phyloP scores from a whole-genome alignment of 805 yeast genomes.

The Tetrapisispora fleetii region DNA sequence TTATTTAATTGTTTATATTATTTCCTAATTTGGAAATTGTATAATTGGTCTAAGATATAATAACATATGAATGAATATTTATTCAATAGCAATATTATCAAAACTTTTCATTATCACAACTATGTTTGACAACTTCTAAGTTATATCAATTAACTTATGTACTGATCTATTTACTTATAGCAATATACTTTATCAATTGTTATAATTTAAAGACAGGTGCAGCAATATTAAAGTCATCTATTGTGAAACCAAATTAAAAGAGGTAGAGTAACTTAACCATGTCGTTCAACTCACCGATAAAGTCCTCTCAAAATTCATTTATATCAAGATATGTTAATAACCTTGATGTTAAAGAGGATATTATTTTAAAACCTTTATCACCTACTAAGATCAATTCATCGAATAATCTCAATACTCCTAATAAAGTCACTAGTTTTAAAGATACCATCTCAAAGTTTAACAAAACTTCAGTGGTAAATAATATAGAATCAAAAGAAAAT shows the following conservation, averaged over 20 bases:
- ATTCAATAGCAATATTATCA: not conserved
- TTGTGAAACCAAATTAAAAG: too few species aligned
- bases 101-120: not conserved
- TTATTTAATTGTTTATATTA: not conserved
- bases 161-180: too few species aligned
- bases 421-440: not conserved
- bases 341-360: slow-evolving; percentile 8
- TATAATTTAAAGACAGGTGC: too few species aligned
- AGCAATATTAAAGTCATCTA: too few species aligned
- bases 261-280: not conserved
- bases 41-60: slow-evolving; percentile 1
- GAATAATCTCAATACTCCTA: not conserved
- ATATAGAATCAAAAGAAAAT: not conserved
- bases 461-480: too few species aligned
- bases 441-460: not conserved
- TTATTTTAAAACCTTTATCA: slow-evolving; percentile 15
- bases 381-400: slow-evolving; percentile 18
- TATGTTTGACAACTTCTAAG: not conserved
- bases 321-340: slow-evolving; percentile 24
- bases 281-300: slow-evolving; percentile 13
- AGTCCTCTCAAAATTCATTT: slow-evolving; percentile 13
- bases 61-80: not conserved
- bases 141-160: slow-evolving; percentile 1
- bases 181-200: too few species aligned
- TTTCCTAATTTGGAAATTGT: slow-evolving; percentile 6